A percentile compares a stretch with the other conserved stretches of the same genome.
phyloP scores from a whole-genome alignment of 768 basidiomycete species.

The Russula emetica region DNA sequence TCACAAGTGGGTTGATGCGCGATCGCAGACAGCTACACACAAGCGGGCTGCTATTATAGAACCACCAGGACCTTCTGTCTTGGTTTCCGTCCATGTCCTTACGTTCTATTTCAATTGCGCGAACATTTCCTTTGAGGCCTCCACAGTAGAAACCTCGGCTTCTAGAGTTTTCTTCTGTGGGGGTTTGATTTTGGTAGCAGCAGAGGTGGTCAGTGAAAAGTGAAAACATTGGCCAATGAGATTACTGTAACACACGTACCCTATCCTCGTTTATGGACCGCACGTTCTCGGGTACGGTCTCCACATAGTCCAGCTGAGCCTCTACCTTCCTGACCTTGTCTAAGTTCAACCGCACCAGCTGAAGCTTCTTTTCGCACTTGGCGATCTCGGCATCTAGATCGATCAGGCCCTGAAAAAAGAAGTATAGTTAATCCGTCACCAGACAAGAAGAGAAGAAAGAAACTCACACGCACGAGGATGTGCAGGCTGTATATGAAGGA shows the following conservation, averaged over 20 bases:
- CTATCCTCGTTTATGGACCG: constrained; percentile 73
- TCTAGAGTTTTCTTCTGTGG: constrained; percentile 68
- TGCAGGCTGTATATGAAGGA: constrained; percentile 73
- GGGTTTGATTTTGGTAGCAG: constrained; percentile 1
- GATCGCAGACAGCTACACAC: too few relatives aligned
- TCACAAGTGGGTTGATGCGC: too few relatives aligned
- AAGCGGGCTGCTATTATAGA: too few relatives aligned
- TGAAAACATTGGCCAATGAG: too few relatives aligned
- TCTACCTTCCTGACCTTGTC: constrained; percentile 75
- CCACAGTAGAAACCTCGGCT: constrained; percentile 72
- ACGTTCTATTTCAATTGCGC: constrained; percentile 48
- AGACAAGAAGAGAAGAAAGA: neutral
- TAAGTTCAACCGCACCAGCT: constrained; percentile 60
- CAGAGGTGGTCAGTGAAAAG: too few relatives aligned
- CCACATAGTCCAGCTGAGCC: constrained; percentile 69
- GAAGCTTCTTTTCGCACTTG: constrained; percentile 88
- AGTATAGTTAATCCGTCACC: neutral
- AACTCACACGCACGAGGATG: constrained; percentile 76
- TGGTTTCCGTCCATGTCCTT: too few relatives aligned
- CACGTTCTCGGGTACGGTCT: constrained; percentile 76
- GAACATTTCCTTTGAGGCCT: constrained; percentile 73
- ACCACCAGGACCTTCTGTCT: too few relatives aligned
- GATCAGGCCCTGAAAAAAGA: constrained; percentile 71
- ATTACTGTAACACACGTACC: constrained; percentile 42
- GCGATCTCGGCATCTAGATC: constrained; percentile 83